Evolutionary conservation across 75 land plant species (phyloP).

Genomic region (Pinus tabuliformis): DNA sequence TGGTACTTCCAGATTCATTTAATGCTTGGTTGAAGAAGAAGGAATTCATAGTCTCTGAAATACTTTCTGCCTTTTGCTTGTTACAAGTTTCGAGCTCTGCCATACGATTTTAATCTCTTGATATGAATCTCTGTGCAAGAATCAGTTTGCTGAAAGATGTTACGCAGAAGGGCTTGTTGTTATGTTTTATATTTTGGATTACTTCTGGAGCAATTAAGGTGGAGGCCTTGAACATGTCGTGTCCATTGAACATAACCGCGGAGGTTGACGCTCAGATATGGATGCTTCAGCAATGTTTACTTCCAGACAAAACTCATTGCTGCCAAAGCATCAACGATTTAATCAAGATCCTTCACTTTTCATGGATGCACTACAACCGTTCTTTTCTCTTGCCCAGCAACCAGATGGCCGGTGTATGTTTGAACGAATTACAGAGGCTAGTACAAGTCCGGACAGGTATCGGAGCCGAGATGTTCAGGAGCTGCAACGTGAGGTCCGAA

Average conservation of each 20-base stretch:
- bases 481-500: background rate
- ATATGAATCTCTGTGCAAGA: too few relatives aligned
- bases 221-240: background rate
- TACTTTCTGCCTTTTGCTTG: too few relatives aligned
- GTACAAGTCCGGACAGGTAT: background rate
- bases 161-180: too few relatives aligned
- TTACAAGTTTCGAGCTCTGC: too few relatives aligned
- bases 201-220: too few relatives aligned
- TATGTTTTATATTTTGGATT: too few relatives aligned
- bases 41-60: too few relatives aligned
- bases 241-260: background rate
- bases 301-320: background rate
- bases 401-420: background rate
- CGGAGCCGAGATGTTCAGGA: background rate
- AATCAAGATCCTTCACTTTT: background rate
- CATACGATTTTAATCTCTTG: too few relatives aligned
- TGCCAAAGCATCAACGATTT: background rate
- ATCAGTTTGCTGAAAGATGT: too few relatives aligned
- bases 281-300: background rate
- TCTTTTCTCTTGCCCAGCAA: background rate
- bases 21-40: too few relatives aligned
- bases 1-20: too few relatives aligned
- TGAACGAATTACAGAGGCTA: background rate
- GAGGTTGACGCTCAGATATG: background rate
- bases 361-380: constrained; percentile 2